Evolutionary conservation across 2,329 filamentous ascomycete species (phyloP).

Genomic region (Septoria linicola): DNA sequence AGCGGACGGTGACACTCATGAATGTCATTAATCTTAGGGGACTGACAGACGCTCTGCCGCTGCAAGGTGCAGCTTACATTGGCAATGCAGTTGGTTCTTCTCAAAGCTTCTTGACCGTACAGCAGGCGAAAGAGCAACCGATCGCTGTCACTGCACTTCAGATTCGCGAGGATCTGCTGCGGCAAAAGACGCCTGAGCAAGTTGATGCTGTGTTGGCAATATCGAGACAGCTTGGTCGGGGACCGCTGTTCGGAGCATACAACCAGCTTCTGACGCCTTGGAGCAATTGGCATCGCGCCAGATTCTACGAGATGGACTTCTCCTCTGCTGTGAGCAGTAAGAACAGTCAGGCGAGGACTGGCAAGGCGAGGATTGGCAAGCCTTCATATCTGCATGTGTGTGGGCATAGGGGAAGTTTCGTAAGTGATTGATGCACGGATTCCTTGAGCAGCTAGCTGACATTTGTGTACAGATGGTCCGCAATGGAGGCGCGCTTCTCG

Average conservation of each 20-base stretch:
- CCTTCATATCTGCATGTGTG: slow-evolving; percentile 14
- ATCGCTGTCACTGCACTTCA: slow-evolving; percentile 14
- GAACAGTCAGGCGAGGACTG: slow-evolving; percentile 6
- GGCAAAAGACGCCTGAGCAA: slow-evolving; percentile 18
- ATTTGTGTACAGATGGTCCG: too few relatives aligned
- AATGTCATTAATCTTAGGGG: background rate
- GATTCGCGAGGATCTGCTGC: slow-evolving; percentile 11
- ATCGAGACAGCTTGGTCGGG: slow-evolving; percentile 7
- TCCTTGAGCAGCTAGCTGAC: too few relatives aligned
- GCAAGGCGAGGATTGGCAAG: slow-evolving; percentile 12
- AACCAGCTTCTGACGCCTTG: slow-evolving; percentile 6
- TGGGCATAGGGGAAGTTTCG: slow-evolving; percentile 11
- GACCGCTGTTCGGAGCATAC: background rate
- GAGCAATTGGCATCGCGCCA: slow-evolving; percentile 23
- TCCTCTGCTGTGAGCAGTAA: slow-evolving; percentile 14
- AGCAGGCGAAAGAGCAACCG: background rate
- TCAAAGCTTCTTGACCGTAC: background rate
- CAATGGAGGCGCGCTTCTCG: slow-evolving; percentile 17
- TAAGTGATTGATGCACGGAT: too few relatives aligned
- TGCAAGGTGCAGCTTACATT: background rate
- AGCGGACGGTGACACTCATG: background rate
- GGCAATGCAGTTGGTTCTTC: background rate
- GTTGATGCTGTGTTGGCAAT: slow-evolving; percentile 13
- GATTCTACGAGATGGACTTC: slow-evolving; percentile 21
- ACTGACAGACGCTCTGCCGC: background rate